A percentile compares a stretch with the other conserved stretches of the same genome.
Conservation (phyloP, 1,284 basidiomycete species). For the Pisolithus thermaeus region DNA sequence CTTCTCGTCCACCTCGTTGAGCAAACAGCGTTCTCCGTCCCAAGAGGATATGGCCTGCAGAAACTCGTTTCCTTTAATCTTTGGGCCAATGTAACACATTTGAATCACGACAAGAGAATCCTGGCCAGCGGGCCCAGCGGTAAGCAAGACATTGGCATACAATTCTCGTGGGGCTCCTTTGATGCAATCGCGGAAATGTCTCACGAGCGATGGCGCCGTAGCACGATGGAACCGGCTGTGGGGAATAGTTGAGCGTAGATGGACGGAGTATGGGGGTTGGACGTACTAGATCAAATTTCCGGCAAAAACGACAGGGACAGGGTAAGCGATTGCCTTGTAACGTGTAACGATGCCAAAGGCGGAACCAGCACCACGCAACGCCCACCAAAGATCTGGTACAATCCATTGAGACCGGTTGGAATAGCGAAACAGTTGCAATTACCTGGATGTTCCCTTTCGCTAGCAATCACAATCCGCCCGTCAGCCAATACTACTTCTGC, state of each 20-base stretch:
- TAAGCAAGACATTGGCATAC: constrained; percentile 85
- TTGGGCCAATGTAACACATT: constrained; percentile 78
- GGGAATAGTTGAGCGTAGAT: not conserved
- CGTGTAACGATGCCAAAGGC: constrained; percentile 82
- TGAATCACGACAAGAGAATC: constrained; percentile 86
- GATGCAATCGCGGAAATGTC: constrained; percentile 89
- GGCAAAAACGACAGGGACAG: constrained; percentile 83
- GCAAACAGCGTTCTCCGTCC: constrained; percentile 74
- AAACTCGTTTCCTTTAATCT: constrained; percentile 71
- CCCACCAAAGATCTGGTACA: constrained; percentile 79
- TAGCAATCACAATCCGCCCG: constrained; percentile 68
- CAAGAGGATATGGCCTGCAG: constrained; percentile 80
- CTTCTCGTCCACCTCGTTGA: constrained; percentile 88
- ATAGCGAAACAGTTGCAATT: constrained; percentile 11
- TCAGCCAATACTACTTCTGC: constrained; percentile 81
- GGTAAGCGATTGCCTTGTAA: constrained; percentile 81
- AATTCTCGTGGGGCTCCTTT: constrained; percentile 81
- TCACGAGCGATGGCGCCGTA: constrained; percentile 81
- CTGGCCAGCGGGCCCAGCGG: constrained; percentile 76
- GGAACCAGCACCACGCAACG: constrained; percentile 79
- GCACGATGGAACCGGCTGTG: constrained; percentile 74
- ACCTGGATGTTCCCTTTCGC: constrained; percentile 63
- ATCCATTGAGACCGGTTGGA: not conserved
- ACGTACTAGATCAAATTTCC: constrained; percentile 86
- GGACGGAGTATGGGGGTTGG: constrained; percentile 4